Evolutionary conservation across 2,329 filamentous ascomycete genomes (phyloP), one percentile per base, ranked within the genome.

Genomic region (Paraphaeosphaeria minitans): DNA sequence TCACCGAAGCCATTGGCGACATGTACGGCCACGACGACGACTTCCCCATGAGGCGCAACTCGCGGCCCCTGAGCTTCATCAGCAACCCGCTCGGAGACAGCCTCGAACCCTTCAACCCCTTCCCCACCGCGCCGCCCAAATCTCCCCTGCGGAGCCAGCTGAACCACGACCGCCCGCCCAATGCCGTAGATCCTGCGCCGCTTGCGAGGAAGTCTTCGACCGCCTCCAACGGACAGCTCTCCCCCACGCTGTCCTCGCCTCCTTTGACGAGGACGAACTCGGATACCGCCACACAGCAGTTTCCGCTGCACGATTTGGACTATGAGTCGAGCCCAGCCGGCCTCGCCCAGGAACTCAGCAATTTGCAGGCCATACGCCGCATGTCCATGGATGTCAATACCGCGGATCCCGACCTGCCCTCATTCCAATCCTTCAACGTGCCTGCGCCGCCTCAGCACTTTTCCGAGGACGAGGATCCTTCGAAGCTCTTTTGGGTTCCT

Each of bases 401-500:
- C 6, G 80, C 85, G 27, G 80, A 96, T 69, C 87, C 91, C 0
- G 91, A 96, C 74, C 82, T 96, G 64, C 88, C 92, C 14, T 89
- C 89, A 2, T 92, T 90, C 71, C 85, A 85, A 55, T 70, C 69
- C 19, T 82, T 82, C 53, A 79, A 88, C 41, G 85, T 74, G 37
- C 88, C 91, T 2, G 84, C 89, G 62, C 89, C 91, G 19, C 91
- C 91, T 1, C 87, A 83, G 2, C 86, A 77, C 41, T 64, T 87
- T 33, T 85, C 87, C 60, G 90, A 92, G 62, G 93, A 96, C 74
- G 90, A 93, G 68, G 94, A 98, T 73, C 87, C 92, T 8, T 93
- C 93, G 2, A 86, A 93, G 62, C 80, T 98, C 59, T 91, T 98
- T 65, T 99, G 95, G 95, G 95, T 99, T 6, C 95, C 95, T 5